Conservation (phyloP, 495 filamentous ascomycete genomes). For the Penicillium pancosmium region DNA sequence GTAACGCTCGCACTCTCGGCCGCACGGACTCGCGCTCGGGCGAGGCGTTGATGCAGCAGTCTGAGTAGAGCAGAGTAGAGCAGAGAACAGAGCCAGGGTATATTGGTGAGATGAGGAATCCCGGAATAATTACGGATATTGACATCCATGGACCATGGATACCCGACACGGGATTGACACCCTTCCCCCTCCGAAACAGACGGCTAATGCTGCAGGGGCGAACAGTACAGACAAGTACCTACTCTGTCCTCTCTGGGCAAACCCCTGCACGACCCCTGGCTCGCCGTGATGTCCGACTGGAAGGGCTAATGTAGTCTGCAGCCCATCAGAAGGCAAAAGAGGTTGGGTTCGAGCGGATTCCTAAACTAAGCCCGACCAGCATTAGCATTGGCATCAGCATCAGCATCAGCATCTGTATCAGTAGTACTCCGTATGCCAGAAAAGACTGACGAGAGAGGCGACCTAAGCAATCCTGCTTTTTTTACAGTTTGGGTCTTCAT, state of each 20-base stretch:
- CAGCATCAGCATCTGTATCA: no score
- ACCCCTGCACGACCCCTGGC: conserved; percentile 18
- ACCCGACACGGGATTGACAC: neutral
- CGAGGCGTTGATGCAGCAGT: neutral
- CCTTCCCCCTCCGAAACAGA: neutral
- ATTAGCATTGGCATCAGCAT: no score
- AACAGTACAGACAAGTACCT: no score
- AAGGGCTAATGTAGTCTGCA: conserved; percentile 13
- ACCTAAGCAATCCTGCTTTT: neutral
- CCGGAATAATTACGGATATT: no score
- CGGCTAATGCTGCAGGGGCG: neutral
- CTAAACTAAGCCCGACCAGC: neutral
- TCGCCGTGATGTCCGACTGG: conserved; percentile 15
- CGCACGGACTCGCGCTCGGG: conserved; percentile 9
- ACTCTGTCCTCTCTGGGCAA: neutral
- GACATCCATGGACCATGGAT: no score
- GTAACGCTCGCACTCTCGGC: neutral
- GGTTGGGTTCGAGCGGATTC: neutral
- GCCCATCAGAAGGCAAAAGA: conserved; percentile 17
- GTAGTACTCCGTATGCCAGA: no score
- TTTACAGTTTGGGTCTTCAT: neutral
- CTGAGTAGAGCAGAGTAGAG: neutral
- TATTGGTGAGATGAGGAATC: neutral
- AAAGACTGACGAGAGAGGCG: no score
- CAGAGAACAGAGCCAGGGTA: neutral